Conservation (phyloP, 2,329 filamentous ascomycete genomes). For the Byssochlamys sp. region DNA sequence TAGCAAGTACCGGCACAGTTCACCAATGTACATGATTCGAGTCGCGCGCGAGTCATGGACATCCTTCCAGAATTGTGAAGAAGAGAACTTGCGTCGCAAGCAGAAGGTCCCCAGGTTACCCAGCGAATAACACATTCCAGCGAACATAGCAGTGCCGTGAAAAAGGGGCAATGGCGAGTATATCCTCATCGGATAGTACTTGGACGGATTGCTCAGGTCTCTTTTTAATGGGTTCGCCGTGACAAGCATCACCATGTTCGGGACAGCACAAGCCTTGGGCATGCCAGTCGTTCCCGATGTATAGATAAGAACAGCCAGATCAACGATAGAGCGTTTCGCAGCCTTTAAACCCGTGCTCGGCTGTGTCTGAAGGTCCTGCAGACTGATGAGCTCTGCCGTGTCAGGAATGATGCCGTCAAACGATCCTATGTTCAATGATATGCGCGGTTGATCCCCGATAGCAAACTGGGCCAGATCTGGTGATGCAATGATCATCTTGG, state of each 20-base stretch:
- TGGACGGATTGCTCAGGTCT: constrained; percentile 29
- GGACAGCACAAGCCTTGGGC: constrained; percentile 38
- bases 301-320: constrained; percentile 35
- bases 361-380: constrained; percentile 17
- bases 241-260: constrained; percentile 29
- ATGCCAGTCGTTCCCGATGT: constrained; percentile 42
- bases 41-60: constrained; percentile 35
- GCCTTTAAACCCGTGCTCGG: constrained; percentile 14
- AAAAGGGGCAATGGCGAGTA: constrained; percentile 42
- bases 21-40: constrained; percentile 40
- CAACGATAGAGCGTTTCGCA: constrained; percentile 25
- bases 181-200: constrained; percentile 37
- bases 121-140: constrained; percentile 32
- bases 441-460: constrained; percentile 24
- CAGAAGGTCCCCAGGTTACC: constrained; percentile 36
- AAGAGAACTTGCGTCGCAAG: constrained; percentile 38
- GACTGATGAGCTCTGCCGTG: constrained; percentile 17
- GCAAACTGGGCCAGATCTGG: constrained; percentile 34
- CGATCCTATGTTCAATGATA: constrained; percentile 29
- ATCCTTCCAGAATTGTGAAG: constrained; percentile 38
- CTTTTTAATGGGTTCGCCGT: constrained; percentile 27
- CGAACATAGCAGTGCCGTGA: constrained; percentile 41
- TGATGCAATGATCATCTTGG: constrained; percentile 35
- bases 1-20: constrained; percentile 42
- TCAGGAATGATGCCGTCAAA: constrained; percentile 21